Evolutionary conservation across 176 grass and related monocot species (phyloP).

Genomic region (Poa annua): DNA sequence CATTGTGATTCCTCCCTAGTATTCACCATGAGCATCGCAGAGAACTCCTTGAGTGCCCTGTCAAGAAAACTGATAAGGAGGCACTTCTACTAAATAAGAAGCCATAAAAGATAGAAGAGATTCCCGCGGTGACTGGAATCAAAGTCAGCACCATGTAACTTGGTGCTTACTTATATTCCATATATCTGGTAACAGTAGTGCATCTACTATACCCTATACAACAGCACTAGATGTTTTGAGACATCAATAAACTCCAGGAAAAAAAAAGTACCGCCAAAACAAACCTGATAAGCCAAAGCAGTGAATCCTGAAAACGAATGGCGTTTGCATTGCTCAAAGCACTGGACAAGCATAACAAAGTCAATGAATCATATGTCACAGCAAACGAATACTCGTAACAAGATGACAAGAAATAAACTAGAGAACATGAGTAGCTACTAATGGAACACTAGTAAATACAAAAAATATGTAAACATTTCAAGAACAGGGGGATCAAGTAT

Average conservation of each 20-base stretch:
- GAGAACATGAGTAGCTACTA: conserved; percentile 27
- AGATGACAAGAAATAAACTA: conserved; percentile 39
- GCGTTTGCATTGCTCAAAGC: conserved; percentile 67
- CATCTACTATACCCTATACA: conserved; percentile 3
- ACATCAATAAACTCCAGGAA: conserved; percentile 15
- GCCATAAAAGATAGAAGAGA: conserved; percentile 23
- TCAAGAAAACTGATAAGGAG: conserved; percentile 44
- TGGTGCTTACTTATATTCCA: conserved; percentile 25
- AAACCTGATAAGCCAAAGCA: conserved; percentile 88
- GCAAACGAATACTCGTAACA: conserved; percentile 2
- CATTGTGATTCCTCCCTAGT: conserved; percentile 37
- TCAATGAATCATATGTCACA: conserved; percentile 36
- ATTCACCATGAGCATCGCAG: conserved; percentile 46
- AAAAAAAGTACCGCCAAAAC: conserved; percentile 23
- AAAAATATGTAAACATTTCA: conserved; percentile 20
- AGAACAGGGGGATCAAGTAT: conserved; percentile 2
- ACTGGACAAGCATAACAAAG: conserved; percentile 56
- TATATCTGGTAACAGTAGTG: conserved; percentile 14
- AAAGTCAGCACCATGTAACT: conserved; percentile 15
- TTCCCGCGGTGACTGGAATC: conserved; percentile 8
- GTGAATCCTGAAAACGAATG: conserved; percentile 71
- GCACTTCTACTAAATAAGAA: conserved; percentile 26
- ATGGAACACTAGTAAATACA: background rate
- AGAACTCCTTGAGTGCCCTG: conserved; percentile 89
- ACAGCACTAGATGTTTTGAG: conserved; percentile 9